Conservation (phyloP, 108 stramenopile genomes). For the Cyclotella choctawhatcheeana region DNA sequence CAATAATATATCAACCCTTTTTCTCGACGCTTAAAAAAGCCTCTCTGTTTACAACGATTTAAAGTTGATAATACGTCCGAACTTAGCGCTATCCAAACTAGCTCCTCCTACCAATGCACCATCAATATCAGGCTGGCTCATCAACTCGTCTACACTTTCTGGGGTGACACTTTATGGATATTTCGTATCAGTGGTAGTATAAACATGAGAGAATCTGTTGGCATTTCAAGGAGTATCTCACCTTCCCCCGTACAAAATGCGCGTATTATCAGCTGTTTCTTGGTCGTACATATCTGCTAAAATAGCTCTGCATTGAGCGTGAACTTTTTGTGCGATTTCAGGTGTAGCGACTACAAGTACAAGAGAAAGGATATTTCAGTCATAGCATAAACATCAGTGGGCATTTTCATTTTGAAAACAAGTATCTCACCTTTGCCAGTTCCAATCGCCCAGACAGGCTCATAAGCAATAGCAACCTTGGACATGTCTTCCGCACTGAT, state of each 20-base stretch:
- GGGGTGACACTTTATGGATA: constrained; percentile 93
- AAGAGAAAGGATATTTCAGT: background rate
- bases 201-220: too few relatives aligned
- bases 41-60: constrained; percentile 23
- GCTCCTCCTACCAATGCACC: constrained; percentile 98
- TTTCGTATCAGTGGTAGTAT: too few relatives aligned
- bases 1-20: too few relatives aligned
- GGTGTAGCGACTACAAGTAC: constrained; percentile 58
- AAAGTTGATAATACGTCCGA: constrained; percentile 94
- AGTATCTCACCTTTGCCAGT: constrained; percentile 56
- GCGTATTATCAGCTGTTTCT: constrained; percentile 72
- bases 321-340: constrained; percentile 84
- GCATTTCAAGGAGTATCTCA: too few relatives aligned
- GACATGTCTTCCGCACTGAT: constrained; percentile 82
- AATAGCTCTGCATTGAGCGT: constrained; percentile 81
- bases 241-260: constrained; percentile 96
- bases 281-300: constrained; percentile 81
- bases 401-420: background rate
- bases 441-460: constrained; percentile 95
- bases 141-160: constrained; percentile 92
- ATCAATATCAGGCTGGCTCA: constrained; percentile 95
- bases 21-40: too few relatives aligned
- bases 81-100: constrained; percentile 84
- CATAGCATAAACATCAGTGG: background rate
- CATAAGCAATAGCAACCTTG: constrained; percentile 94